These are phyloP conservation scores for Erucastrum elatum DNA, from an alignment of 345 rosid species.

Conservation along the genomic window DNA sequence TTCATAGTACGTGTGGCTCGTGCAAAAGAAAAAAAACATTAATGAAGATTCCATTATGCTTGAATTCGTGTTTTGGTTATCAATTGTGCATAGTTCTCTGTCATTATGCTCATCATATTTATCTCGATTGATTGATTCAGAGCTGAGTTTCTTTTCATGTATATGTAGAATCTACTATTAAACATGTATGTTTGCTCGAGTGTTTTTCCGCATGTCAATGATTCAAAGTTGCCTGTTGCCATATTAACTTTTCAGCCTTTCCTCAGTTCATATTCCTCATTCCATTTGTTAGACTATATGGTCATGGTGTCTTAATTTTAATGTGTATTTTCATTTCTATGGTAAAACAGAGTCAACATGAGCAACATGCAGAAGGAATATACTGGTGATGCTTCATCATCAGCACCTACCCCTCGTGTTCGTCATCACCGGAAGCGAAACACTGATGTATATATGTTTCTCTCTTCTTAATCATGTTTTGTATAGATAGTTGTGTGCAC, in stretches of 20 bases:
- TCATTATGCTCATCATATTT: neutral
- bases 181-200: neutral
- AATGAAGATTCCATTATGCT: neutral
- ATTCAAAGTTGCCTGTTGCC: neutral
- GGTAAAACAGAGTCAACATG: neutral
- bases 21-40: neutral
- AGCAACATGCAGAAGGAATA: slow-evolving; percentile 54
- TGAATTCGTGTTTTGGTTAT: neutral
- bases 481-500: no score
- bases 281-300: neutral
- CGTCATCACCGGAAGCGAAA: slow-evolving; percentile 60
- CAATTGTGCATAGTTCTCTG: neutral
- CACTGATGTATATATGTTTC: slow-evolving; percentile 52
- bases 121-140: neutral
- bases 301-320: neutral
- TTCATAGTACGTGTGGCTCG: neutral
- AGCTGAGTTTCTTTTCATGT: neutral
- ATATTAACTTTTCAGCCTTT: neutral
- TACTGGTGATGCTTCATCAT: slow-evolving; percentile 36
- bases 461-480: neutral
- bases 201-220: neutral
- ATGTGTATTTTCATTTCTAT: neutral
- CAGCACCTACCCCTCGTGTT: slow-evolving; percentile 44
- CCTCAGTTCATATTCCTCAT: neutral
- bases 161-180: neutral